phyloP scores from a whole-genome alignment of 1,284 basidiomycete genomes.

The Trichosporon sp. region DNA sequence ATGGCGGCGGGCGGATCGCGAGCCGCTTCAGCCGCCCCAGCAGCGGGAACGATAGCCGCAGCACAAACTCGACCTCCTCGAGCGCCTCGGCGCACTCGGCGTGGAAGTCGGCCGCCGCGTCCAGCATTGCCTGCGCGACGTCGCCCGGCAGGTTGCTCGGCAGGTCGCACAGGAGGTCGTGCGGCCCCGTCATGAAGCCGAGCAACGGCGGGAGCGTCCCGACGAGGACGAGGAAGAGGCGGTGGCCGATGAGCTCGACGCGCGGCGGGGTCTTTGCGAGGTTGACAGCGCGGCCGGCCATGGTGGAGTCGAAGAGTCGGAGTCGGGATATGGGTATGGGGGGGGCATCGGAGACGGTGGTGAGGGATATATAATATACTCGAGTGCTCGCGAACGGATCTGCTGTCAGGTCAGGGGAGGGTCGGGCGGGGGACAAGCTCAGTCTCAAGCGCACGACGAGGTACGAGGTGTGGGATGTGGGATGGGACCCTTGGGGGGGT shows the following conservation, averaged over 20 bases:
- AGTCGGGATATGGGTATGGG: not conserved
- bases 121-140: not conserved
- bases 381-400: not conserved
- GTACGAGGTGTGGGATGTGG: not conserved
- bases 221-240: not conserved
- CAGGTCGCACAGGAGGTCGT: not conserved
- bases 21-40: not conserved
- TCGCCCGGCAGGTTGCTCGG: not conserved
- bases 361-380: not conserved
- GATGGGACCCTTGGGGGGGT: not conserved
- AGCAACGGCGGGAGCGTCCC: not conserved
- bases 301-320: not conserved
- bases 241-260: not conserved
- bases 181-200: not conserved
- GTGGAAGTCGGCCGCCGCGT: constrained; percentile 1
- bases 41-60: not conserved
- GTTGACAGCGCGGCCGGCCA: not conserved
- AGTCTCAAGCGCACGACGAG: not conserved
- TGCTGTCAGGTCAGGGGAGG: not conserved
- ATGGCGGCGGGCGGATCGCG: not conserved
- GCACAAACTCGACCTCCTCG: not conserved
- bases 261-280: not conserved
- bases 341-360: not conserved
- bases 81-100: not conserved
- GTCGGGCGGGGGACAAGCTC: not conserved